A percentile compares a stretch with the other conserved stretches of the same genome.
Conservation (phyloP, 1,284 basidiomycete species). For the Ganoderma multipileum region DNA sequence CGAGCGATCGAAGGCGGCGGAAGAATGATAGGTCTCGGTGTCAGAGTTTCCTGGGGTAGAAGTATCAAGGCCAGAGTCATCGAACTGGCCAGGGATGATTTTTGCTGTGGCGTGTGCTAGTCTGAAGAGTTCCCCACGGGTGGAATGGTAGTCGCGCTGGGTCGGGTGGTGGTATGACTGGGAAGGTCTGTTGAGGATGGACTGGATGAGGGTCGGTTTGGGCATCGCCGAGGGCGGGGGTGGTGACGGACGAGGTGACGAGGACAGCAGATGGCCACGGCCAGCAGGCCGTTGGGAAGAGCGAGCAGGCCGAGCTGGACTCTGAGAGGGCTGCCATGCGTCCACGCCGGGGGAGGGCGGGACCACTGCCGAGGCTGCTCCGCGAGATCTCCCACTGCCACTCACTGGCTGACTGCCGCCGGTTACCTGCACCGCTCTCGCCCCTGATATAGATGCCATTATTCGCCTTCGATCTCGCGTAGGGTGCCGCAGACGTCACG, state of each 20-base stretch:
- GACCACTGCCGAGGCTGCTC: constrained; percentile 15
- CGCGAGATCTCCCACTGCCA: constrained; percentile 3
- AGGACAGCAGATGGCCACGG: constrained; percentile 14
- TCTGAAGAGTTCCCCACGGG: constrained; percentile 46
- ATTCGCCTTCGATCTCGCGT: background rate
- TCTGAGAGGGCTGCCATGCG: constrained; percentile 10
- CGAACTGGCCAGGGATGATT: constrained; percentile 28
- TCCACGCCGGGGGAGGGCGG: background rate
- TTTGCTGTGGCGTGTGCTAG: constrained; percentile 32
- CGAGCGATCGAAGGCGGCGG: constrained; percentile 12
- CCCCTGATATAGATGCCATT: constrained; percentile 2
- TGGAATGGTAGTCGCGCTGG: constrained; percentile 57
- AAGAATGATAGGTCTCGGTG: constrained; percentile 22
- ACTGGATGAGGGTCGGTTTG: constrained; percentile 66
- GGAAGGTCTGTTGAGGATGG: constrained; percentile 61
- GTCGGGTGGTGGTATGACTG: constrained; percentile 57
- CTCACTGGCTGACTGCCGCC: background rate
- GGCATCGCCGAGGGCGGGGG: constrained; percentile 44
- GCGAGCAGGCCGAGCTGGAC: constrained; percentile 3
- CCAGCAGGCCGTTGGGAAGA: constrained; percentile 14
- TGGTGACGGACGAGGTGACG: constrained; percentile 7
- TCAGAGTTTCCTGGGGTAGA: constrained; percentile 30
- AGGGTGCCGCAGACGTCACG: background rate
- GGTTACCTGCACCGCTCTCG: background rate
- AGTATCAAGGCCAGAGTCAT: constrained; percentile 30